A percentile compares a stretch with the other conserved stretches of the same genome.
Conservation (phyloP, 2,329 filamentous ascomycete species). For the Talaromyces piceae region DNA sequence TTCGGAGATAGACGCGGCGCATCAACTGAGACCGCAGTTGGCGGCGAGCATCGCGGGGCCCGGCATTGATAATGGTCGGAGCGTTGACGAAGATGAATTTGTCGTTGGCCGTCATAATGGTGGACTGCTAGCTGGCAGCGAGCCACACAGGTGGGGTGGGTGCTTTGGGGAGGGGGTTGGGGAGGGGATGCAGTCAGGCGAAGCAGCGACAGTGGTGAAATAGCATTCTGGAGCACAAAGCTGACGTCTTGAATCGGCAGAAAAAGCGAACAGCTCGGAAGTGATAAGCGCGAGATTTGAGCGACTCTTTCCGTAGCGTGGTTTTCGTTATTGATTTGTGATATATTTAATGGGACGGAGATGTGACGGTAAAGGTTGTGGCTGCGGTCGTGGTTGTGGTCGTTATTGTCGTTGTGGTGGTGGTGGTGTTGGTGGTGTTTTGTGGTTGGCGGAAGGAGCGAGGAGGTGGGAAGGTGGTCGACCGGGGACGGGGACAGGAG, state of each 20-base stretch:
- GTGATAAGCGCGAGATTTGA: no score
- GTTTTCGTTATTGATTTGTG: no score
- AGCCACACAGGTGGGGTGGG: background rate
- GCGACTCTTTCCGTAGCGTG: no score
- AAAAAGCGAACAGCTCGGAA: no score
- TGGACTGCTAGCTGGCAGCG: background rate
- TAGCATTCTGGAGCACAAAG: background rate
- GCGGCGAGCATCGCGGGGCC: constrained; percentile 10
- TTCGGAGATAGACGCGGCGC: constrained; percentile 12
- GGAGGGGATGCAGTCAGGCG: background rate
- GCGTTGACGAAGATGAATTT: constrained; percentile 13
- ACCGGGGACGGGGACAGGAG: background rate
- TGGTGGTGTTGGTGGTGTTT: no score
- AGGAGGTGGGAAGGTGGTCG: background rate
- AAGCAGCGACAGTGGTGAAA: background rate
- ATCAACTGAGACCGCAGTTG: constrained; percentile 13
- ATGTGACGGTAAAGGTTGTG: no score
- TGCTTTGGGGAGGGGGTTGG: background rate
- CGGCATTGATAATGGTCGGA: constrained; percentile 11
- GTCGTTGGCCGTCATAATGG: constrained; percentile 2
- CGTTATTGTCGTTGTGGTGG: no score
- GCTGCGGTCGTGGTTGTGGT: no score
- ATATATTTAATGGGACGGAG: no score
- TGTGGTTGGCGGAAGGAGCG: no score
- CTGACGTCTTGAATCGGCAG: no score